Evolutionary conservation across 352 stramenopile species (phyloP), one percentile per base, ranked within the genome.

Genomic region (Phytophthora citrophthora): DNA sequence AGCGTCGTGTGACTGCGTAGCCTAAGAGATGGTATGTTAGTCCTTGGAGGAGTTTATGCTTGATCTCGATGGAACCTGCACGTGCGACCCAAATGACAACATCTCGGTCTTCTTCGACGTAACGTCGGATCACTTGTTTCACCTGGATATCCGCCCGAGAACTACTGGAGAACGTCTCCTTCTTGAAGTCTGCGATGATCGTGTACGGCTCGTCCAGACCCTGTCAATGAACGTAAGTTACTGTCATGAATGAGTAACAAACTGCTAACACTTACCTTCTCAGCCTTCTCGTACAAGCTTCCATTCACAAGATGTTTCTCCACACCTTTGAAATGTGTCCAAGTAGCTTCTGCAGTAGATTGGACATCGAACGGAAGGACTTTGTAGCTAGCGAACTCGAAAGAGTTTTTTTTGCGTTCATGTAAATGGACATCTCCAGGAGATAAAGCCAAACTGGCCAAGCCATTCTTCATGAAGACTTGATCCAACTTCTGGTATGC

Each of bases 81-180:
- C 58, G 49, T 4, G 50, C 46, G 18, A 64, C 49, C 76, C 75
- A 84, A 8, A 80, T 61, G 27, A 86, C 71, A 5, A 89, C 20
- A 3, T 82, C 70, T 18, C 76, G 79, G 41, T 84, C 74, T 29
- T 70, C 31, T 29, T 87, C 74, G 4, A 75, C 68, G 47, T 81
- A 80, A 7, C 80, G 73, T 5, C 76, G 74, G 8, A 87, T 55
- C 18, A 86, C 68, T 61, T 89, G 77, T 23, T 83, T 74, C 7
- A 87, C 64, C 1, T 67, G 48, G 60, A 89, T 83, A 13, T 83
- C 62, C 12, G 77, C 75, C 11, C 63, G 61, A 23, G 64, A 80
- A 29, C 64, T 65, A 50, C 73, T 78, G 15, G 64, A 68, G n/a
- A 58, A 53, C 1, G 77, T 29, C 55, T 88, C 78, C 12, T 85